These are phyloP conservation scores for Ogataea glucozyma DNA, from an alignment of 805 yeast species.

Conservation along the genomic window DNA sequence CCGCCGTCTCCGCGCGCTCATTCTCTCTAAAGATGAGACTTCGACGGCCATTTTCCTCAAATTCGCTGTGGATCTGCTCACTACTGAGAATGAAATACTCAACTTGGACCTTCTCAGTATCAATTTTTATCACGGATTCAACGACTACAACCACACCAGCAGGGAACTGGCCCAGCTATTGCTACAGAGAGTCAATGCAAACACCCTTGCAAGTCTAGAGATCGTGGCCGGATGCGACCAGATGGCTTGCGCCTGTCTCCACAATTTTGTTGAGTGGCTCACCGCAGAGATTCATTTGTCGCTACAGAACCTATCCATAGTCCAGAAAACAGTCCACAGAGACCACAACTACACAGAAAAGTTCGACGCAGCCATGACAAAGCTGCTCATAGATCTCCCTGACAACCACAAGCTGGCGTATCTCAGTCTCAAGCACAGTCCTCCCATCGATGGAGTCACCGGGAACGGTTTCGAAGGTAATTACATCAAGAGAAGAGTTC, in stretches of 20 bases:
- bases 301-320: constrained; percentile 40
- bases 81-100: constrained; percentile 2
- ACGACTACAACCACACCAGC: constrained; percentile 39
- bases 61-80: constrained; percentile 23
- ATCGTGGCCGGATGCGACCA: constrained; percentile 56
- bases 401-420: constrained; percentile 36
- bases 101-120: constrained; percentile 39
- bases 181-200: constrained; percentile 34
- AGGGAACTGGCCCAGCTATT: constrained; percentile 34
- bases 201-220: constrained; percentile 44
- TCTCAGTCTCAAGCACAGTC: constrained; percentile 56
- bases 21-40: constrained; percentile 19
- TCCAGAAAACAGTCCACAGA: constrained; percentile 35
- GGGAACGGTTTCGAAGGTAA: constrained; percentile 75
- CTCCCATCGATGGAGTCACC: constrained; percentile 58
- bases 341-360: constrained; percentile 51
- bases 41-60: constrained; percentile 38
- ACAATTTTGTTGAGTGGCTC: constrained; percentile 38
- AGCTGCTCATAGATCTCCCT: constrained; percentile 41
- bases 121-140: constrained; percentile 47
- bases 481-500: constrained; percentile 55
- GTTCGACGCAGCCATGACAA: constrained; percentile 53
- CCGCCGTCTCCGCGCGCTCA: constrained; percentile 11
- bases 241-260: constrained; percentile 46
- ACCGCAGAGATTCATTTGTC: constrained; percentile 29